Evolutionary conservation across 1,284 basidiomycete species (phyloP).

Genomic region (Moesziomyces parantarcticus): DNA sequence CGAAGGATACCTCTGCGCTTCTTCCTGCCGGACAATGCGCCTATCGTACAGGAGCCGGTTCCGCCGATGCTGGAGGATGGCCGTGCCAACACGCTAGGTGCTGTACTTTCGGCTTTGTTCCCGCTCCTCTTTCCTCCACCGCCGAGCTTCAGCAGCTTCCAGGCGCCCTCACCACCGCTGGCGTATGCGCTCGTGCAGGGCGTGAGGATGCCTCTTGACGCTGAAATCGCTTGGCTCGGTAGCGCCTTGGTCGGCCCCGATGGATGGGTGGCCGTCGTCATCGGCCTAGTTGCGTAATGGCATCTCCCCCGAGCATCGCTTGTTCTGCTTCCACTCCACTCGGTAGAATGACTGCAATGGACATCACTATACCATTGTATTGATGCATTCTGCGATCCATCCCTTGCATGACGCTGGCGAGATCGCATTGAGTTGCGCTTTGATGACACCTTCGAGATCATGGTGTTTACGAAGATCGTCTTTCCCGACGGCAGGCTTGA

Average conservation of each 20-base stretch:
- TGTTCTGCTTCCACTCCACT: background rate
- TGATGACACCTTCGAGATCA: too few relatives aligned
- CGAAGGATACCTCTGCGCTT: conserved; percentile 75
- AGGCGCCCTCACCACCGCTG: conserved; percentile 61
- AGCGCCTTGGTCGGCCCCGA: conserved; percentile 89
- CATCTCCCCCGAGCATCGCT: background rate
- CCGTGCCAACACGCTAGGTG: conserved; percentile 70
- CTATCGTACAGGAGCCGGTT: conserved; percentile 87
- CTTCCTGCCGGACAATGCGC: conserved; percentile 85
- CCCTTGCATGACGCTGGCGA: too few relatives aligned
- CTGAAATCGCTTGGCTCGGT: conserved; percentile 92
- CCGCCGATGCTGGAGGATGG: conserved; percentile 73
- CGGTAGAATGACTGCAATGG: background rate
- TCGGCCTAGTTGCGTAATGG: conserved; percentile 21
- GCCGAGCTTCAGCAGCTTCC: conserved; percentile 49
- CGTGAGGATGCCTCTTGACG: conserved; percentile 82
- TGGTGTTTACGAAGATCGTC: too few relatives aligned
- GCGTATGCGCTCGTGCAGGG: conserved; percentile 82
- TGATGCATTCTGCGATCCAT: too few relatives aligned
- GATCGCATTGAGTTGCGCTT: too few relatives aligned
- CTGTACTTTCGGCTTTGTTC: conserved; percentile 68
- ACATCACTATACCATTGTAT: background rate
- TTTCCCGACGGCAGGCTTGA: too few relatives aligned
- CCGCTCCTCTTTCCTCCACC: conserved; percentile 70
- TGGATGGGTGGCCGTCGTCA: conserved; percentile 75